These are phyloP conservation scores for Lentinus tigrinus DNA, from an alignment of 768 basidiomycete species.

Conservation along the genomic window DNA sequence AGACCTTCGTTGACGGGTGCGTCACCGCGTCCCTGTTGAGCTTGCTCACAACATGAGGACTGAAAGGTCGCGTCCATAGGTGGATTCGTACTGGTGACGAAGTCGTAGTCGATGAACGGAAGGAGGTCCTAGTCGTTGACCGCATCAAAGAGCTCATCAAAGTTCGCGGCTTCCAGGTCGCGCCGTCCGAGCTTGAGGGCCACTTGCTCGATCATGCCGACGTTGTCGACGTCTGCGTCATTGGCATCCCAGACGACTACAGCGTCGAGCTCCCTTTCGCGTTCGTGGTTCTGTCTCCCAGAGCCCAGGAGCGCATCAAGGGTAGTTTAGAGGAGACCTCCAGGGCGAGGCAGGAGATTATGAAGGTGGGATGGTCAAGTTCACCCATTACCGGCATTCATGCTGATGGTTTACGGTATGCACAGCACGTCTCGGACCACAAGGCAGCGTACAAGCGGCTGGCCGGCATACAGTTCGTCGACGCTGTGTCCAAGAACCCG, in stretches of 20 bases:
- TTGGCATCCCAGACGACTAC: constrained; percentile 70
- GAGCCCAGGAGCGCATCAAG: constrained; percentile 35
- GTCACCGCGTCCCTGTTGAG: too few relatives aligned
- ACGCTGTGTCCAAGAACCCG: constrained; percentile 31
- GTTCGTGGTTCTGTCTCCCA: constrained; percentile 51
- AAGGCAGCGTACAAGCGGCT: constrained; percentile 37
- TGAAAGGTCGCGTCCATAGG: neutral
- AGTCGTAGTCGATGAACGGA: constrained; percentile 15
- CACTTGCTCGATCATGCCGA: constrained; percentile 39
- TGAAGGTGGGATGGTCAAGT: neutral
- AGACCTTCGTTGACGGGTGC: constrained; percentile 26
- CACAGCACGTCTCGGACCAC: constrained; percentile 27
- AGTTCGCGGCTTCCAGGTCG: constrained; percentile 46
- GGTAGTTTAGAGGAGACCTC: constrained; percentile 51
- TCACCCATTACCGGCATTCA: too few relatives aligned
- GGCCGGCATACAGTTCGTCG: constrained; percentile 38
- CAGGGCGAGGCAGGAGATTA: neutral
- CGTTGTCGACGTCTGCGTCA: constrained; percentile 40
- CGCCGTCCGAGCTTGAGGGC: constrained; percentile 36
- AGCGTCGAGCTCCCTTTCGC: constrained; percentile 75
- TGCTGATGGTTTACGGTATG: neutral
- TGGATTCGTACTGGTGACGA: constrained; percentile 30
- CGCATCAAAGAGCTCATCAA: constrained; percentile 60
- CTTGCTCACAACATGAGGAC: neutral
- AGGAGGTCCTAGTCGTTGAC: constrained; percentile 21